phyloP scores from a whole-genome alignment of 176 grass and related monocot species.

The Puccinellia tenuiflora region DNA sequence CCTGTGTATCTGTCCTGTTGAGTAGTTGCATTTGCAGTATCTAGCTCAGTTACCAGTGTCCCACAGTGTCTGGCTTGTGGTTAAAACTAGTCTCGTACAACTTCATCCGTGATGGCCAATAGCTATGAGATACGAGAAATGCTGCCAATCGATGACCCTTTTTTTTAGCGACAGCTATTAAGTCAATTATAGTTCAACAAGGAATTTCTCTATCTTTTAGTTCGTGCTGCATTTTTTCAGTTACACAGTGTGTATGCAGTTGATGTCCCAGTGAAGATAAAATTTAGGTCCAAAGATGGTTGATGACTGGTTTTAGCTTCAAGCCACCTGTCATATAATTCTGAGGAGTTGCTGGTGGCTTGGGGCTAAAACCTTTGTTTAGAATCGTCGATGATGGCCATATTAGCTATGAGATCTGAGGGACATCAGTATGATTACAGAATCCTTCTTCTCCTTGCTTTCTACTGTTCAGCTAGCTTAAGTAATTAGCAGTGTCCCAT shows the following conservation, averaged over 20 bases:
- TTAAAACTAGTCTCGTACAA: background rate
- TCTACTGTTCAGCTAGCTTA: background rate
- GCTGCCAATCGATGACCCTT: background rate
- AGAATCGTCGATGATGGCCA: slow-evolving; percentile 36
- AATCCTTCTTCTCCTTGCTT: background rate
- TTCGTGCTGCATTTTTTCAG: no score
- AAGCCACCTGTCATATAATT: slow-evolving; percentile 14
- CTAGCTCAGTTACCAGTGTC: background rate
- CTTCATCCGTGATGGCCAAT: slow-evolving; percentile 9
- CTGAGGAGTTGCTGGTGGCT: background rate
- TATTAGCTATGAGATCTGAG: slow-evolving; percentile 76
- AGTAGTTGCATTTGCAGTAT: background rate
- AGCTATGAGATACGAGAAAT: slow-evolving; percentile 28
- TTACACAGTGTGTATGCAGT: background rate
- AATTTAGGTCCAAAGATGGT: no score
- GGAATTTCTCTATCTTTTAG: no score
- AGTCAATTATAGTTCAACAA: no score
- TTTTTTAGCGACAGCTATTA: no score
- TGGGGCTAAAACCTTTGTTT: slow-evolving; percentile 26
- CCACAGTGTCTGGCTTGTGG: background rate
- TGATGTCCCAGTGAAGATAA: background rate
- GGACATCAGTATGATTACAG: background rate
- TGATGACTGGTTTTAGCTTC: no score
- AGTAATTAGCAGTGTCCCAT: no score
- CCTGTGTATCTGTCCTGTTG: background rate